Conservation (phyloP, 164 flowering plant species). For the Hamamelis virginiana region DNA sequence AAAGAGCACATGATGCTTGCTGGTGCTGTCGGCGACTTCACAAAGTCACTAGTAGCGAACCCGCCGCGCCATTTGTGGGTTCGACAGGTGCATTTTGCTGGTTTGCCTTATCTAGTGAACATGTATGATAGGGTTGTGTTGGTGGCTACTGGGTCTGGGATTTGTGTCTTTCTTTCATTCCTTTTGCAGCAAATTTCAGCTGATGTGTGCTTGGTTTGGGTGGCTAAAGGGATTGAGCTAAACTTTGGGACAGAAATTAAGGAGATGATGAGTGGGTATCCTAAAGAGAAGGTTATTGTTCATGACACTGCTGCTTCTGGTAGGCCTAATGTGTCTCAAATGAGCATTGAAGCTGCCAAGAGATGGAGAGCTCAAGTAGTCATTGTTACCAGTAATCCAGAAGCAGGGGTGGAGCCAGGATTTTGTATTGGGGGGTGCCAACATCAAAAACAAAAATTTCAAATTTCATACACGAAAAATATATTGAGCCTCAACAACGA, state of each 20-base stretch:
- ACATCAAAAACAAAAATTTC: no score
- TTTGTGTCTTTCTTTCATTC: constrained; percentile 63
- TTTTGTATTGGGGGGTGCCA: no score
- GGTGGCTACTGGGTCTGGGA: constrained; percentile 75
- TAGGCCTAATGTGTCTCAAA: constrained; percentile 50
- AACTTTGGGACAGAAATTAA: constrained; percentile 56
- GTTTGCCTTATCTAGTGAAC: constrained; percentile 60
- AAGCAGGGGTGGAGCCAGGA: no score
- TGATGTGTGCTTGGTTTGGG: constrained; percentile 60
- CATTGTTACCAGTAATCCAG: constrained; percentile 67
- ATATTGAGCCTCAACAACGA: no score
- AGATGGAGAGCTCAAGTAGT: constrained; percentile 57
- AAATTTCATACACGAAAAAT: no score
- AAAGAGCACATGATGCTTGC: constrained; percentile 72
- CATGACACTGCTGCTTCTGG: constrained; percentile 63
- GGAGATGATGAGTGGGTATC: constrained; percentile 46
- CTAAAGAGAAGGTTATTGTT: constrained; percentile 53
- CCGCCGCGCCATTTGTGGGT: constrained; percentile 75
- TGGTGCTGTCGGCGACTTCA: constrained; percentile 82
- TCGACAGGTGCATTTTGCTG: constrained; percentile 58
- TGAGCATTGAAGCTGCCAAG: constrained; percentile 52
- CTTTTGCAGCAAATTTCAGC: constrained; percentile 52
- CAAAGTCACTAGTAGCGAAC: constrained; percentile 50
- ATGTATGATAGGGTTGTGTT: constrained; percentile 54
- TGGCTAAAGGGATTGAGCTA: constrained; percentile 54